These are phyloP conservation scores for Corymbia citriodora DNA, from an alignment of 441 rosid species.

Conservation along the genomic window DNA sequence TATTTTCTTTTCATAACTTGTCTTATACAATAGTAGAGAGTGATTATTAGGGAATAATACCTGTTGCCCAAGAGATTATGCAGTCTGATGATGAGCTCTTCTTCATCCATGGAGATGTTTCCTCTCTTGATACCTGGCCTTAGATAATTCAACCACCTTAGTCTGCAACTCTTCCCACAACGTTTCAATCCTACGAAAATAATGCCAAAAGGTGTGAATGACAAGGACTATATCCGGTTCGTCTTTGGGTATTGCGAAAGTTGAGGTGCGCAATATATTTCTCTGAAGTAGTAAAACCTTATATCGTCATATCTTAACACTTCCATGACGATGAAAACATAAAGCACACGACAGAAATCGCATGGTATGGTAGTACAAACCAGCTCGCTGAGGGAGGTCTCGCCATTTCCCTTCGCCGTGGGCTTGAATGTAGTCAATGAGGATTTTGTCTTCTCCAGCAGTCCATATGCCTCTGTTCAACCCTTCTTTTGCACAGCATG, in stretches of 20 bases:
- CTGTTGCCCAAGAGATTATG: background rate
- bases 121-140: background rate
- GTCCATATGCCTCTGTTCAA: background rate
- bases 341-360: background rate
- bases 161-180: background rate
- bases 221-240: background rate
- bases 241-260: background rate
- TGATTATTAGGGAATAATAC: background rate
- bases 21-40: background rate
- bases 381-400: background rate
- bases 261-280: background rate
- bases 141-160: background rate
- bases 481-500: slow-evolving; percentile 3
- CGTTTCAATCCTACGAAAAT: background rate
- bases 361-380: background rate
- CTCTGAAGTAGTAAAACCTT: background rate
- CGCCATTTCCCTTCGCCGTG: slow-evolving; percentile 1
- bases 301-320: background rate
- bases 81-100: background rate
- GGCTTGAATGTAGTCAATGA: background rate
- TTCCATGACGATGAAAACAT: background rate
- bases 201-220: background rate
- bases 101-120: background rate
- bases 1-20: background rate
- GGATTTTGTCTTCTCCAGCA: background rate